A percentile compares a stretch with the other conserved stretches of the same genome.
These are phyloP conservation scores for Pichia sp. DNA, from an alignment of 1,139 yeast genomes.

Conservation along the genomic window DNA sequence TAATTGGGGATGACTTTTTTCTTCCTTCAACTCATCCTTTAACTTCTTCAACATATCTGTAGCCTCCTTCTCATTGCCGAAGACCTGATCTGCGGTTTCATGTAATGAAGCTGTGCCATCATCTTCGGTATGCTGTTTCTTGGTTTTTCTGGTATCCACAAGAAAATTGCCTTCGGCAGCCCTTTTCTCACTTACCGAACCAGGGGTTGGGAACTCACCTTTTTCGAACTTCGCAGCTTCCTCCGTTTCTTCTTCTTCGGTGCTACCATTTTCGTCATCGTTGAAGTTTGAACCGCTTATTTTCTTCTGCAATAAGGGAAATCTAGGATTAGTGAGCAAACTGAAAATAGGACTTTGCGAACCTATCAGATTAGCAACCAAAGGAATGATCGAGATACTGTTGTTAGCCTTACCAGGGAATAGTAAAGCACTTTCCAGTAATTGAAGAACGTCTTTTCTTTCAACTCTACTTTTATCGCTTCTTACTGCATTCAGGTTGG, in stretches of 20 bases:
- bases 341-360: slow-evolving; percentile 40
- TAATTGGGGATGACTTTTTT: neutral
- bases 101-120: slow-evolving; percentile 13
- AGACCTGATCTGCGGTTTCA: slow-evolving; percentile 16
- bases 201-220: slow-evolving; percentile 3
- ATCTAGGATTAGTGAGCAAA: slow-evolving; percentile 68
- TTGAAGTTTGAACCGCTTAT: slow-evolving; percentile 19
- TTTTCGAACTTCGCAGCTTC: slow-evolving; percentile 7
- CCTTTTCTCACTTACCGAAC: slow-evolving; percentile 2
- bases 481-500: slow-evolving; percentile 15
- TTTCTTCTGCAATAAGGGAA: slow-evolving; percentile 50
- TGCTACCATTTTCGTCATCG: slow-evolving; percentile 12
- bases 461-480: slow-evolving; percentile 30
- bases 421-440: slow-evolving; percentile 52
- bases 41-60: slow-evolving; percentile 9
- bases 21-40: slow-evolving; percentile 6
- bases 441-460: slow-evolving; percentile 33
- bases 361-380: slow-evolving; percentile 48
- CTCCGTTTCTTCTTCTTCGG: slow-evolving; percentile 13
- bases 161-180: slow-evolving; percentile 9
- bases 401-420: slow-evolving; percentile 49
- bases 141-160: slow-evolving; percentile 2
- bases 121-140: slow-evolving; percentile 4
- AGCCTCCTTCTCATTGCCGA: slow-evolving; percentile 13
- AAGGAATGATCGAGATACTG: slow-evolving; percentile 50